These are phyloP conservation scores for Salix caprea DNA, from an alignment of 345 rosid genomes.

Conservation along the genomic window DNA sequence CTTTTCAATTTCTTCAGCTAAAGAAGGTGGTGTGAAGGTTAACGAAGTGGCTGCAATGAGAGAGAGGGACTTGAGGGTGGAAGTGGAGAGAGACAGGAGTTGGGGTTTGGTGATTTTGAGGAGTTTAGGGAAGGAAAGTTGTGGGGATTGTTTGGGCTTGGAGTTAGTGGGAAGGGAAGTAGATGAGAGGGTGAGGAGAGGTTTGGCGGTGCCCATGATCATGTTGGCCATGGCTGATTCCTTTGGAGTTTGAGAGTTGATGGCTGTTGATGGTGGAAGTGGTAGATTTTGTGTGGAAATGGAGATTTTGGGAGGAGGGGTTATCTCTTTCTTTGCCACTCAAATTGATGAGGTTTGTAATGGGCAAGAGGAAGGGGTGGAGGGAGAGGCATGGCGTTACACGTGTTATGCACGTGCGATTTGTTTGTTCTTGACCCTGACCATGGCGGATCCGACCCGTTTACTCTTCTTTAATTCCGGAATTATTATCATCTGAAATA, in stretches of 20 bases:
- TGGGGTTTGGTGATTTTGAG: conserved; percentile 30
- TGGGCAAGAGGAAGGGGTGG: not conserved
- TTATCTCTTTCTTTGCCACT: conserved; percentile 68
- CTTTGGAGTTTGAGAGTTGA: not conserved
- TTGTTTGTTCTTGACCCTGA: not conserved
- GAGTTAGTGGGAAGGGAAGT: conserved; percentile 23
- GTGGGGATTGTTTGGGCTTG: conserved; percentile 39
- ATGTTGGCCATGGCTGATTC: conserved; percentile 61
- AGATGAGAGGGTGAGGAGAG: conserved; percentile 26
- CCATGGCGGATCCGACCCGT: not conserved
- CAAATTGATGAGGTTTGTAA: conserved; percentile 41
- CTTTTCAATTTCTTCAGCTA: conserved; percentile 78
- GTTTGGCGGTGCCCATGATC: conserved; percentile 67
- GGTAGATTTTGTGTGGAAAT: conserved; percentile 5
- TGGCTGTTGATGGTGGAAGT: not conserved
- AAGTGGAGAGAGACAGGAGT: conserved; percentile 33
- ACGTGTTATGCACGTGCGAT: not conserved
- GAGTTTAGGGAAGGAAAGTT: conserved; percentile 31
- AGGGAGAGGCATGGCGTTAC: not conserved
- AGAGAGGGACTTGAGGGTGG: conserved; percentile 57
- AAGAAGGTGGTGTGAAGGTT: conserved; percentile 58
- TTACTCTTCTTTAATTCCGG: too few species aligned
- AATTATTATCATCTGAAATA: too few species aligned
- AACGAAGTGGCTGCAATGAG: conserved; percentile 46
- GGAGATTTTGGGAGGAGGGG: conserved; percentile 15